These are phyloP conservation scores for Protomyces arabidopsidicola DNA, from an alignment of 1,139 yeast genomes.

Conservation along the genomic window DNA sequence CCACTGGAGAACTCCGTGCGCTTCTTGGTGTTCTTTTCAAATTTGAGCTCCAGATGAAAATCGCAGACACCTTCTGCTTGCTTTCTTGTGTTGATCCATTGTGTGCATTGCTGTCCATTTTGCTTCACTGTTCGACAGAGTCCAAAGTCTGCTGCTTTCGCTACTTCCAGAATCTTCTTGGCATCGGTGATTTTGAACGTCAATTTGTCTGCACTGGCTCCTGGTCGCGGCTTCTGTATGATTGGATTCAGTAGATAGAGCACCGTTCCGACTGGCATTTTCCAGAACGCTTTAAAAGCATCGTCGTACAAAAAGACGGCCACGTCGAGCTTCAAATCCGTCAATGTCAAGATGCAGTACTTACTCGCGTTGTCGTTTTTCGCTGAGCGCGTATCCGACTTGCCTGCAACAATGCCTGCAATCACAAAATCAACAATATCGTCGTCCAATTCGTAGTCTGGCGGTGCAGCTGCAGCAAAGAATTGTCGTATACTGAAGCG, in stretches of 20 bases:
- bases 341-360: constrained; percentile 58
- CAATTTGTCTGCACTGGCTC: constrained; percentile 49
- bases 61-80: constrained; percentile 53
- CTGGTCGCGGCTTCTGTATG: constrained; percentile 43
- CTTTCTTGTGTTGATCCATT: constrained; percentile 54
- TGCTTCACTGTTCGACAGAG: constrained; percentile 53
- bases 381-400: constrained; percentile 50
- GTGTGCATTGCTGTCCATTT: constrained; percentile 52
- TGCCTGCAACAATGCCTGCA: constrained; percentile 60
- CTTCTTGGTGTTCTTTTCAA: constrained; percentile 44
- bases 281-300: constrained; percentile 68
- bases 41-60: constrained; percentile 60
- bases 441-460: constrained; percentile 62
- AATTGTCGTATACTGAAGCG: constrained; percentile 54
- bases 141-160: constrained; percentile 65
- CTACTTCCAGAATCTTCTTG: constrained; percentile 60
- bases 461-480: constrained; percentile 62
- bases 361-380: constrained; percentile 43
- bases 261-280: constrained; percentile 66
- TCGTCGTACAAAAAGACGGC: constrained; percentile 61
- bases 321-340: constrained; percentile 60
- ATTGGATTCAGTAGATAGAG: constrained; percentile 72
- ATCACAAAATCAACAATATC: constrained; percentile 67
- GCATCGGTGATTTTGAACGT: constrained; percentile 51
- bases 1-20: constrained; percentile 33